A percentile compares a stretch with the other conserved stretches of the same genome.
Evolutionary conservation across 768 basidiomycete species (phyloP).

Genomic region (Punctularia strigosozonata): DNA sequence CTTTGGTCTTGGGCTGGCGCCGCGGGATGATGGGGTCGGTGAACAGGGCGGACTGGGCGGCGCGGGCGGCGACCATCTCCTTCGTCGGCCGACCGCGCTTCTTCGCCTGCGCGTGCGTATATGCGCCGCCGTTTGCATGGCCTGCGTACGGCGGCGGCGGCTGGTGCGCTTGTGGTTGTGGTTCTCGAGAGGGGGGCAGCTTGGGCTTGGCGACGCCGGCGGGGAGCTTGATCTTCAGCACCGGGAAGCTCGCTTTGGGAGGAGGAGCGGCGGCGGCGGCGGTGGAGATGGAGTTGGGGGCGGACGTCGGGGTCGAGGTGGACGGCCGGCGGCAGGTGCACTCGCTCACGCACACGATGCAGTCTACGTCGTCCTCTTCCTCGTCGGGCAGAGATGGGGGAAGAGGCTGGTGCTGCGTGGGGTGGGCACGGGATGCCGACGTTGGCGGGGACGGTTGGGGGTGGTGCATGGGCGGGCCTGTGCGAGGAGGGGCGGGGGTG

Average conservation of each 20-base stretch:
- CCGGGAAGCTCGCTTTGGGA: slow-evolving; percentile 19
- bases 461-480: slow-evolving; percentile 35
- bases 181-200: not conserved
- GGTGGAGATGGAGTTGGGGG: slow-evolving; percentile 21
- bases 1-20: slow-evolving; percentile 12
- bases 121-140: too few species aligned
- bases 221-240: slow-evolving; percentile 76
- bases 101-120: too few species aligned
- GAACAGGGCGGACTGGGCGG: slow-evolving; percentile 9
- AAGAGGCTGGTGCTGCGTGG: too few species aligned
- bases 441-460: slow-evolving; percentile 49
- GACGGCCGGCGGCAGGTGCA: slow-evolving; percentile 56
- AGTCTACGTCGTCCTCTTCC: slow-evolving; percentile 77
- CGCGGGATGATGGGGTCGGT: slow-evolving; percentile 1
- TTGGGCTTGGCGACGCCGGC: too few species aligned
- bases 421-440: slow-evolving; percentile 61
- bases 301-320: slow-evolving; percentile 18
- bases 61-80: slow-evolving; percentile 23
- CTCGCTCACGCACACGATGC: slow-evolving; percentile 84
- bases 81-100: slow-evolving; percentile 52
- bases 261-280: slow-evolving; percentile 25
- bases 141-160: slow-evolving; percentile 39
- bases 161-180: slow-evolving; percentile 8
- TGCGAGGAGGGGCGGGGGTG: slow-evolving; percentile 7
- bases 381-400: slow-evolving; percentile 20